Percentiles rank a stretch among this genome's conserved stretches.
phyloP scores from a whole-genome alignment of 202 grass and related monocot species.

The Brachypodium distachyon region DNA sequence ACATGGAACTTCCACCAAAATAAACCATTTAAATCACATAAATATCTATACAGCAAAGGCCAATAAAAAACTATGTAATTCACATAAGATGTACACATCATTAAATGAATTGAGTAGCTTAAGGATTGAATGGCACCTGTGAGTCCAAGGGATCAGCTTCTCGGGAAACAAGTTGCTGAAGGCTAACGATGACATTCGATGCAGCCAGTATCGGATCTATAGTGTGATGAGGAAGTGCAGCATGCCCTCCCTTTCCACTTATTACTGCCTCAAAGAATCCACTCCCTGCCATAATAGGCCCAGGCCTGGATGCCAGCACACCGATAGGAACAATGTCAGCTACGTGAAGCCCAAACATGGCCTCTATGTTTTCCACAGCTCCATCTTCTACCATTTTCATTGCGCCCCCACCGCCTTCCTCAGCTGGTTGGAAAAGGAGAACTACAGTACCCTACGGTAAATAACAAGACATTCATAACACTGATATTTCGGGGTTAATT shows the following conservation, averaged over 20 bases:
- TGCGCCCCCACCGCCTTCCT: constrained; percentile 77
- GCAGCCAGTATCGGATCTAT: constrained; percentile 90
- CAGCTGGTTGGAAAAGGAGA: constrained; percentile 89
- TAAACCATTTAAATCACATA: background rate
- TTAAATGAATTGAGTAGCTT: constrained; percentile 1
- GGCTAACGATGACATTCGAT: constrained; percentile 87
- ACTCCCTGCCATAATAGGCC: constrained; percentile 83
- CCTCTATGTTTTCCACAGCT: constrained; percentile 65
- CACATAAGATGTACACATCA: background rate
- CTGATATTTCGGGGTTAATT: background rate
- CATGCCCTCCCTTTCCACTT: constrained; percentile 83
- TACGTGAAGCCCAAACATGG: constrained; percentile 78
- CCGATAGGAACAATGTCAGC: constrained; percentile 46
- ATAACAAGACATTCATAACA: constrained; percentile 1
- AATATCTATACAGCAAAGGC: background rate
- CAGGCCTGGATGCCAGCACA: constrained; percentile 56
- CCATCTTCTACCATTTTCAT: constrained; percentile 83
- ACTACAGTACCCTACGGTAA: constrained; percentile 61
- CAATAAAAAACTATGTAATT: background rate
- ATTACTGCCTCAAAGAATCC: constrained; percentile 91
- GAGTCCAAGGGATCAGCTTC: constrained; percentile 96
- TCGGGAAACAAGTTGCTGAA: constrained; percentile 84
- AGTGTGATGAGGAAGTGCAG: constrained; percentile 90
- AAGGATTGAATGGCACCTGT: constrained; percentile 51
- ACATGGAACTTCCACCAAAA: background rate